These are phyloP conservation scores for Phytophthora citrophthora DNA, from an alignment of 352 stramenopile species.

Conservation along the genomic window DNA sequence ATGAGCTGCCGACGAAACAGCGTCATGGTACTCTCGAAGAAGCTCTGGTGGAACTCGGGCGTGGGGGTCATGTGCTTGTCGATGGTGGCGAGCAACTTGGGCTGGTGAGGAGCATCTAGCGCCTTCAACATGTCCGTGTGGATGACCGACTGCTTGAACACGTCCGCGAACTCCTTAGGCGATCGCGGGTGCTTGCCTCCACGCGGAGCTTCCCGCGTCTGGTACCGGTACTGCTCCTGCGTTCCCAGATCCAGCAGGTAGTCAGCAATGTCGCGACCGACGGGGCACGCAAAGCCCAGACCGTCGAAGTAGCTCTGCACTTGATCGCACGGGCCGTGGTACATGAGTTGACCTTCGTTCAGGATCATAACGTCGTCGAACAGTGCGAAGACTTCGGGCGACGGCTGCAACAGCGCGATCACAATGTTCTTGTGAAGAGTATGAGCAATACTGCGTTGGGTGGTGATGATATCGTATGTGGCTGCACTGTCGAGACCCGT, in stretches of 20 bases:
- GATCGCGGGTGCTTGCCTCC: slow-evolving; percentile 18
- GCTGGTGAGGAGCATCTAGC: slow-evolving; percentile 16
- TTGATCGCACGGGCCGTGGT: slow-evolving; percentile 38
- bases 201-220: slow-evolving; percentile 3
- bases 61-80: slow-evolving; percentile 37
- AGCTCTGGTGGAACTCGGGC: slow-evolving; percentile 41
- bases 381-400: slow-evolving; percentile 90
- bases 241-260: slow-evolving; percentile 45
- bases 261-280: slow-evolving; percentile 36
- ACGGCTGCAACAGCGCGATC: slow-evolving; percentile 84
- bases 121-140: slow-evolving; percentile 19
- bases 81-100: slow-evolving; percentile 26
- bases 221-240: slow-evolving; percentile 29
- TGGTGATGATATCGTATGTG: slow-evolving; percentile 43
- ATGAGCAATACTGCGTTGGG: slow-evolving; percentile 28
- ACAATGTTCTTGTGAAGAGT: slow-evolving; percentile 43
- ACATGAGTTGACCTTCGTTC: slow-evolving; percentile 86
- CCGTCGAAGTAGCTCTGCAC: slow-evolving; percentile 43
- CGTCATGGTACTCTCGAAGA: slow-evolving; percentile 34
- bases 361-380: slow-evolving; percentile 73
- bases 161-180: slow-evolving; percentile 43
- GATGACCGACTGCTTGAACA: slow-evolving; percentile 33
- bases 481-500: slow-evolving; percentile 88
- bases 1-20: slow-evolving; percentile 60
- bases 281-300: slow-evolving; percentile 36